Base-by-base conservation (phyloP, 2,329 filamentous ascomycete genomes). In the Teratosphaeria zuluensis region DNA sequence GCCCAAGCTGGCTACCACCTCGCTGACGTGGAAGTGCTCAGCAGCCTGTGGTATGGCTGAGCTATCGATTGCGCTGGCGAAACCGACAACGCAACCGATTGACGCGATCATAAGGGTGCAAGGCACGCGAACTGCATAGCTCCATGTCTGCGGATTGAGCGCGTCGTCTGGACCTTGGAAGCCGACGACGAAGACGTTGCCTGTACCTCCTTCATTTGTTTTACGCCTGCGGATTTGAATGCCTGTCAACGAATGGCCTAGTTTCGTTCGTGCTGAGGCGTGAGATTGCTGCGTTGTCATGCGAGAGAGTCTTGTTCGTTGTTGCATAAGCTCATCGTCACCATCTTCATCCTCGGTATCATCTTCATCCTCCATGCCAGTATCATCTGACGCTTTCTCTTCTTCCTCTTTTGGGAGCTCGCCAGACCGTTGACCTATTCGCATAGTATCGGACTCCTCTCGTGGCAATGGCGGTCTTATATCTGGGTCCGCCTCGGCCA, bases 31-130 rank as follows among this genome's bases (percentile, higher is more conserved):
- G 52, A 82, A 78, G 0, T 76, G 75, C 21, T 62, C 63, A 0
- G 75, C 73, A 0, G 78, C 80, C 60, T 79, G 75, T 0, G 72
- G 71, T 0, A 81, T 61, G 0, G 79, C 77, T 0, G 74, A 75
- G 0, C 79, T 78, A 57, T 83, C 80, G 48, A 84, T 81, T 0
- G 80, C 77, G 3, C 78, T 80, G 0, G 81, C 80, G 1, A 77
- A 72, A 3, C 76, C 76, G 0, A 83, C 79, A 0, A 80, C 74
- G 31, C 80, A 77, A 0, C 74, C 80, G 32, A 85, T 79, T 2
- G 61, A 57, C 1, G 71, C 68, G 7, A 75, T 68, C 51, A 70
- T 62, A n/a, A 70, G 58, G 0, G 72, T 75, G 32, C 70, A 69
- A 19, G 62, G 63, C 0, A 74, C 66, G 28, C 73, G 66, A 48